phyloP scores from a whole-genome alignment of 345 rosid species.

The Dimocarpus longan region DNA sequence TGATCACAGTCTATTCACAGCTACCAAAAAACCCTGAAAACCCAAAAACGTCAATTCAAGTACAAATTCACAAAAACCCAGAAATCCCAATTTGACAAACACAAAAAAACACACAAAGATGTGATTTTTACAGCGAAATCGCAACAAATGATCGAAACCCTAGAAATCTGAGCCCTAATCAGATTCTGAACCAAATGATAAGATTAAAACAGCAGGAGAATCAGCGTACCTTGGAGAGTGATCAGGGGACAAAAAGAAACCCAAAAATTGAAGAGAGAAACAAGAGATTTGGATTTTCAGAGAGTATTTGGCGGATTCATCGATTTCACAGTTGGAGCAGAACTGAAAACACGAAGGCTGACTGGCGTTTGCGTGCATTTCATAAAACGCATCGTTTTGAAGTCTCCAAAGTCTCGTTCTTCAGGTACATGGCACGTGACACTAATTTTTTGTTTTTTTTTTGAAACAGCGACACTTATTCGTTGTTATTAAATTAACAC shows the following conservation, averaged over 20 bases:
- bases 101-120: background rate
- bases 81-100: background rate
- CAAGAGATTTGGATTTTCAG: background rate
- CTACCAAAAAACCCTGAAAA: background rate
- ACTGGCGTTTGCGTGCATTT: background rate
- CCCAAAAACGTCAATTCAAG: background rate
- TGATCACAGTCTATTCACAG: background rate
- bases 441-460: too few relatives aligned
- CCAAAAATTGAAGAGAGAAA: background rate
- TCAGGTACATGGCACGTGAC: constrained; percentile 1
- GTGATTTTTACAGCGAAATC: background rate
- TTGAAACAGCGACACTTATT: too few relatives aligned
- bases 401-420: background rate
- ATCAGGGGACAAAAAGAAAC: background rate
- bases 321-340: constrained; percentile 6
- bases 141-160: background rate
- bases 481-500: too few relatives aligned
- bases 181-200: constrained; percentile 8
- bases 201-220: background rate
- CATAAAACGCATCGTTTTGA: background rate
- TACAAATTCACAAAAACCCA: background rate
- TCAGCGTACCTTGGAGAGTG: background rate
- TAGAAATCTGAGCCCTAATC: background rate
- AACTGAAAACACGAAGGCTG: background rate
- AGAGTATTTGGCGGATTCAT: background rate